Evolutionary conservation across 2,329 filamentous ascomycete species (phyloP), one percentile per base, ranked within the genome.

Genomic region (Exophiala bonariae): DNA sequence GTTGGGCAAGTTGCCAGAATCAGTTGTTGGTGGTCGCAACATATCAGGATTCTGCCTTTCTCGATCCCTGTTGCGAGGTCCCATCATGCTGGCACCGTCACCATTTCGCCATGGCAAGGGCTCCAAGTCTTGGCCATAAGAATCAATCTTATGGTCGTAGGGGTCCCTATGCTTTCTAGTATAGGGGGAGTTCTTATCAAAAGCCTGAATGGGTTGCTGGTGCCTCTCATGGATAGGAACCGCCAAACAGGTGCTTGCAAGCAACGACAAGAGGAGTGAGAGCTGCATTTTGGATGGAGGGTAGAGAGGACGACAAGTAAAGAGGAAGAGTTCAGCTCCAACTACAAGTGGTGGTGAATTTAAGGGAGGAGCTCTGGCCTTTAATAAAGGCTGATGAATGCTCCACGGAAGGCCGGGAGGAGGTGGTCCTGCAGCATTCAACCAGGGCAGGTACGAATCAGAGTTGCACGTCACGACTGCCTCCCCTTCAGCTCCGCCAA

Each of bases 11-110:
- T 78, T 80, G 28, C 86, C 86, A 64, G 83, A 80, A 60, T 90
- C 86, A 4, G 86, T 89, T 61, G 79, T 83, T 0, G 86, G 86
- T 14, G 86, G 85, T 16, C 86, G 79, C 32, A 89, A 74, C 34
- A 87, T 69, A 64, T 89, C 85, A 0, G 86, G 85, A 62, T 81
- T 85, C 68, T 89, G 81, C 36, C 81, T 75, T 43, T 86, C 81
- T 17, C 86, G 81, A 41, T 79, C 79, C 49, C 71, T 73, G 63
- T 89, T 90, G 65, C 83, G 81, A 1, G 86, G 86, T 0, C 86
- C 86, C 17, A 88, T 69, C 11, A 89, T 79, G 8, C 78, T 81
- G 13, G 83, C 76, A 17, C 86, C 86, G 18, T 80, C 61, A 18
- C 82, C 82, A 60, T 83, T 83, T 26, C 81, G 75, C 63, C 73